phyloP scores from a whole-genome alignment of 2,329 filamentous ascomycete species.

The Juglanconis sp. region DNA sequence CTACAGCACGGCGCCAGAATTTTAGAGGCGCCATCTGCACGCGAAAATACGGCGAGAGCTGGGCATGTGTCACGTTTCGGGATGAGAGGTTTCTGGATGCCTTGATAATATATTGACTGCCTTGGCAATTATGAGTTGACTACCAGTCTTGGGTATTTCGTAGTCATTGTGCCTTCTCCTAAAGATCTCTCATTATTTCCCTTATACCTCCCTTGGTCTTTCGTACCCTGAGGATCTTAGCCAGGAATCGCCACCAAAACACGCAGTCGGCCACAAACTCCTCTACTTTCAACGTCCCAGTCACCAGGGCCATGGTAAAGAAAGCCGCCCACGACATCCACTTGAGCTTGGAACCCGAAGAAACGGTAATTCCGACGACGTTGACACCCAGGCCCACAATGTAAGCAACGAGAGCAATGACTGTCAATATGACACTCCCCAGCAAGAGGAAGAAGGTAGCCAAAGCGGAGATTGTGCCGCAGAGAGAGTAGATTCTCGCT shows the following conservation, averaged over 20 bases:
- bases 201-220: background rate
- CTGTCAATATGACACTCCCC: constrained; percentile 15
- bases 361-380: constrained; percentile 13
- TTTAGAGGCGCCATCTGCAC: too few relatives aligned
- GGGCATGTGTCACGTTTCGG: too few relatives aligned
- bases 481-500: constrained; percentile 7
- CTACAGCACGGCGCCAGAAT: too few relatives aligned
- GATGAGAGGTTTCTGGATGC: too few relatives aligned
- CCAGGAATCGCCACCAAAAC: constrained; percentile 8
- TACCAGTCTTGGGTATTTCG: background rate
- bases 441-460: constrained; percentile 16
- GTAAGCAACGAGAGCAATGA: constrained; percentile 9
- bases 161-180: background rate
- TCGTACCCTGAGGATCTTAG: background rate
- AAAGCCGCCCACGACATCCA: constrained; percentile 18
- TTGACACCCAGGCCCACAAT: constrained; percentile 7
- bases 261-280: constrained; percentile 9
- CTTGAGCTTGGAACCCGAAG: constrained; percentile 15
- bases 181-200: background rate
- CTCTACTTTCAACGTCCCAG: constrained; percentile 10
- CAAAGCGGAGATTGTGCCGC: constrained; percentile 6
- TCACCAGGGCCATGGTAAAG: constrained; percentile 5
- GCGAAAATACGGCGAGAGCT: too few relatives aligned
- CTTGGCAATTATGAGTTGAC: too few relatives aligned
- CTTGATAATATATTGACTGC: too few relatives aligned